Evolutionary conservation across 345 rosid genomes (phyloP).

Genomic region (Eucalyptus regnans): DNA sequence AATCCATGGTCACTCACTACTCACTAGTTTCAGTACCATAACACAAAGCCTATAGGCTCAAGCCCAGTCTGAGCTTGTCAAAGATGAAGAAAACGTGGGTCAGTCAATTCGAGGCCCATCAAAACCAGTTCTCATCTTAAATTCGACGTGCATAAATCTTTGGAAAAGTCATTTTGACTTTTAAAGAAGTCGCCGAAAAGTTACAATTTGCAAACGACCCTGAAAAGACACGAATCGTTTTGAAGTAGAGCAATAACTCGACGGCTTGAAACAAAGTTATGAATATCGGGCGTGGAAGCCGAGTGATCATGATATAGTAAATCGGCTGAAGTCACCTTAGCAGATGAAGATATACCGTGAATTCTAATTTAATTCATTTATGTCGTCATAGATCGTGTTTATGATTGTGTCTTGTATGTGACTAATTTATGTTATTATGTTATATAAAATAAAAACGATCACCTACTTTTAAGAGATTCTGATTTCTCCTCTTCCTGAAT

Average conservation of each 20-base stretch:
- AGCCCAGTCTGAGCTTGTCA: not conserved
- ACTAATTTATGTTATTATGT: not conserved
- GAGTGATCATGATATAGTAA: not conserved
- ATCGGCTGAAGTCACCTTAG: accelerated
- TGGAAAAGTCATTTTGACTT: not conserved
- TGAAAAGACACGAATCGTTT: not conserved
- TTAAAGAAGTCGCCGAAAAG: not conserved
- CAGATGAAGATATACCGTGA: not conserved
- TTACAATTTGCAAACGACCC: not conserved
- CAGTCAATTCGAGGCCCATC: not conserved
- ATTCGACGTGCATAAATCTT: not conserved
- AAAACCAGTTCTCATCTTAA: not conserved
- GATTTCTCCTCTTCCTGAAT: not conserved
- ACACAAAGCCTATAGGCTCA: not conserved
- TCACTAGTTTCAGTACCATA: too few species aligned
- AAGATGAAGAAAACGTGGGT: not conserved
- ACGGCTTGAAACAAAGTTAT: not conserved
- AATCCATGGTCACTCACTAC: not conserved
- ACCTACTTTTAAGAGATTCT: not conserved
- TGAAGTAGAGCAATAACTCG: not conserved
- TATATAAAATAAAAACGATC: accelerated
- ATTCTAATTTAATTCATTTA: not conserved
- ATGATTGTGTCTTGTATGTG: not conserved
- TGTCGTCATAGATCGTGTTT: not conserved
- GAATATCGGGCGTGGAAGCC: not conserved